Conservation (phyloP, 345 rosid genomes). For the Abelmoschus esculentus region DNA sequence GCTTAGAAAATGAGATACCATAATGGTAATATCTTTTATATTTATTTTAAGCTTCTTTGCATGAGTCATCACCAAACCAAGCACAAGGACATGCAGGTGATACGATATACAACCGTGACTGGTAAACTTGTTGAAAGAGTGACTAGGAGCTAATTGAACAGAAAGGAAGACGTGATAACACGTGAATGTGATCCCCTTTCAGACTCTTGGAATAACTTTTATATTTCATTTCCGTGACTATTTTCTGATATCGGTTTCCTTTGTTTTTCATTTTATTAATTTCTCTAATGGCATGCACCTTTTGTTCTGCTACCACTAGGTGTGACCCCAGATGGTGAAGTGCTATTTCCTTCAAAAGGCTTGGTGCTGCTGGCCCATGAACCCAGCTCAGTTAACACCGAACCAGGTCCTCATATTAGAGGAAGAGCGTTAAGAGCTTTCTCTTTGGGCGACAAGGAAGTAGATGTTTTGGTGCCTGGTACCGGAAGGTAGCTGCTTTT, state of each 20-base stretch:
- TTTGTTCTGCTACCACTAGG: conserved; percentile 25
- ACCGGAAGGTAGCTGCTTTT: conserved; percentile 47
- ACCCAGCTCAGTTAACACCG: conserved; percentile 53
- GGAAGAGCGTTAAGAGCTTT: conserved; percentile 63
- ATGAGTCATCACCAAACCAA: not conserved
- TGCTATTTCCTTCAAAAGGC: conserved; percentile 54
- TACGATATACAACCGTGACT: not conserved
- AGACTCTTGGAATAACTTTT: not conserved
- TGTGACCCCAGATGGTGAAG: conserved; percentile 36
- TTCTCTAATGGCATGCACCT: conserved; percentile 10
- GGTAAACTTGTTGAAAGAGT: not conserved
- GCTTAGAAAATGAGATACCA: not conserved
- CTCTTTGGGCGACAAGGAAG: conserved; percentile 70
- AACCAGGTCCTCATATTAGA: conserved; percentile 81
- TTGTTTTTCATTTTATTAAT: not conserved
- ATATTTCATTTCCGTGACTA: not conserved
- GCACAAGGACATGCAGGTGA: no score
- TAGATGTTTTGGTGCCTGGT: conserved; percentile 76
- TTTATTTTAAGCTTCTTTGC: no score
- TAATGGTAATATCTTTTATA: no score
- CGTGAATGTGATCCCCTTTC: not conserved
- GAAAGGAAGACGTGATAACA: not conserved
- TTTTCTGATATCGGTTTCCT: conserved; percentile 4
- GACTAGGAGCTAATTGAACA: no score
- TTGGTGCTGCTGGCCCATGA: conserved; percentile 66